Evolutionary conservation across 1,284 basidiomycete species (phyloP).

Genomic region (Cystobasidium pallidum): DNA sequence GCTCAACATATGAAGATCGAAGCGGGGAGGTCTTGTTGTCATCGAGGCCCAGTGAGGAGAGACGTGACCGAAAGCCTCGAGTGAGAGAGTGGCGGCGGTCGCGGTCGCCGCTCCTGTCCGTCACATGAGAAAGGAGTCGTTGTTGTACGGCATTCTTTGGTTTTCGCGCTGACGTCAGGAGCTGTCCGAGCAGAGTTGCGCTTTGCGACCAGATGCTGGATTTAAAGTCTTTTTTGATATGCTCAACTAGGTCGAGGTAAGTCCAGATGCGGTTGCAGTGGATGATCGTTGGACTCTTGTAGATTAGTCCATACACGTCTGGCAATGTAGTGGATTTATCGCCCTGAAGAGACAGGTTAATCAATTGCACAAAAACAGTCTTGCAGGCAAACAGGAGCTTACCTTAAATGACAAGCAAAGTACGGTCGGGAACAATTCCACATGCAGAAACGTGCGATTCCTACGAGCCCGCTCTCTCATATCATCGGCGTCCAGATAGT

Average conservation of each 20-base stretch:
- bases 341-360: slow-evolving; percentile 56
- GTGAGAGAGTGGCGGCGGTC: slow-evolving; percentile 17
- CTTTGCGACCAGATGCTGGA: slow-evolving; percentile 57
- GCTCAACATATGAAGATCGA: slow-evolving; percentile 13
- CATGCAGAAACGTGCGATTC: slow-evolving; percentile 73
- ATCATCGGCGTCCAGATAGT: slow-evolving; percentile 55
- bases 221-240: slow-evolving; percentile 54
- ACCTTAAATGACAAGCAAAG: slow-evolving; percentile 60
- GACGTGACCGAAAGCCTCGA: slow-evolving; percentile 17
- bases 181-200: slow-evolving; percentile 56
- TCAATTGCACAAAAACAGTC: slow-evolving; percentile 54
- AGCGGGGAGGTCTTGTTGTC: slow-evolving; percentile 26
- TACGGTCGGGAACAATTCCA: slow-evolving; percentile 72
- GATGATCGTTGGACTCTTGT: slow-evolving; percentile 64
- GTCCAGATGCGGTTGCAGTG: slow-evolving; percentile 86
- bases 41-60: slow-evolving; percentile 8
- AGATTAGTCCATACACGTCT: slow-evolving; percentile 62
- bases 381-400: slow-evolving; percentile 28
- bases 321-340: slow-evolving; percentile 61
- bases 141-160: slow-evolving; percentile 42
- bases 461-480: slow-evolving; percentile 59
- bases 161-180: slow-evolving; percentile 54
- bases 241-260: slow-evolving; percentile 63
- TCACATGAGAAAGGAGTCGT: slow-evolving; percentile 9
- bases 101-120: slow-evolving; percentile 22